A percentile compares a stretch with the other conserved stretches of the same genome.
phyloP scores from a whole-genome alignment of 345 rosid genomes.

The Lumnitzera littorea region DNA sequence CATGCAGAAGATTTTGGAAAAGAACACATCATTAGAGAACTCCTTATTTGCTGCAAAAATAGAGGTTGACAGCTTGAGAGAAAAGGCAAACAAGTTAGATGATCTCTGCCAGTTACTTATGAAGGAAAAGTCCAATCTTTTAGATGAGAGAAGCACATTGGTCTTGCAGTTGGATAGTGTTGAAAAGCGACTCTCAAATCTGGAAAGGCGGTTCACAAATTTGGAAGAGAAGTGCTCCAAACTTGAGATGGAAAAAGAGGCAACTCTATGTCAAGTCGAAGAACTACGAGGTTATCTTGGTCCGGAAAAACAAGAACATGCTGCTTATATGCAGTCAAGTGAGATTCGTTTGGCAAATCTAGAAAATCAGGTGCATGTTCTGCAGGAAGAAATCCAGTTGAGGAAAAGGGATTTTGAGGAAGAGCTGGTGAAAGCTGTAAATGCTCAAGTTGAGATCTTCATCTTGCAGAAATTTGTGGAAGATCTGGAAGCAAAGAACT shows the following conservation, averaged over 20 bases:
- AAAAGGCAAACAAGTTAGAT: constrained; percentile 61
- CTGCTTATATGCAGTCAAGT: constrained; percentile 40
- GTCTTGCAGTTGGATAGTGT: constrained; percentile 51
- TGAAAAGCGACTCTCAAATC: constrained; percentile 47
- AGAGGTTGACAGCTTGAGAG: constrained; percentile 68
- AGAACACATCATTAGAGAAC: constrained; percentile 44
- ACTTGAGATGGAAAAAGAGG: constrained; percentile 62
- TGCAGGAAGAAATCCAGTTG: constrained; percentile 61
- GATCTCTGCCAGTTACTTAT: constrained; percentile 63
- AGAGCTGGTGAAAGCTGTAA: constrained; percentile 78
- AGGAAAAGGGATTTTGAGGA: constrained; percentile 80
- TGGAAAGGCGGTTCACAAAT: constrained; percentile 58
- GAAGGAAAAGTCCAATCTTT: constrained; percentile 60
- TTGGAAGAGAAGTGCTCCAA: constrained; percentile 55
- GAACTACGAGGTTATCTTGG: constrained; percentile 51
- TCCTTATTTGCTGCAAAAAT: constrained; percentile 56
- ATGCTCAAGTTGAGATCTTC: constrained; percentile 74
- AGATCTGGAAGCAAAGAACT: constrained; percentile 67
- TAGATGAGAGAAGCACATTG: constrained; percentile 43
- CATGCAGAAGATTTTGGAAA: constrained; percentile 66
- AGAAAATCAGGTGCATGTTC: constrained; percentile 53
- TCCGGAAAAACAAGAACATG: constrained; percentile 53
- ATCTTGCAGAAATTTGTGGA: constrained; percentile 61
- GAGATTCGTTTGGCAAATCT: constrained; percentile 60
- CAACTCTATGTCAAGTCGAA: constrained; percentile 51